Evolutionary conservation across 345 rosid species (phyloP).

Genomic region (Erysimum cheiranthoides): DNA sequence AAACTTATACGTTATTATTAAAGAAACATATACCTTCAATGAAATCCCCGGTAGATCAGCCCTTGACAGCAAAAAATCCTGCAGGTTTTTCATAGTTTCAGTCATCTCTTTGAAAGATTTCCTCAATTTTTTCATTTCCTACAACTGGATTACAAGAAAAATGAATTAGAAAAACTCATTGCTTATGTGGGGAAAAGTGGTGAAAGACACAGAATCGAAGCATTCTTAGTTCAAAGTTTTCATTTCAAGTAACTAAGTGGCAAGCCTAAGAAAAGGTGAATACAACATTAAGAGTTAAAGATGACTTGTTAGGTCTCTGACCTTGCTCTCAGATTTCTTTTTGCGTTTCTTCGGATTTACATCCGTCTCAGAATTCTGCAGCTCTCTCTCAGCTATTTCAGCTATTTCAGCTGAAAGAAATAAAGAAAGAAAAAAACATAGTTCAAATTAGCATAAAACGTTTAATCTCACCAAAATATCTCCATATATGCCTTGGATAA

Average conservation of each 20-base stretch:
- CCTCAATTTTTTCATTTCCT: conserved; percentile 18
- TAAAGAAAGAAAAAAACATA: neutral
- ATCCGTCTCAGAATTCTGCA: neutral
- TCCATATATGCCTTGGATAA: neutral
- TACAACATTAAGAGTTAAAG: too few relatives aligned
- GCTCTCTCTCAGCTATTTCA: too few relatives aligned
- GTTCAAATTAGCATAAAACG: neutral
- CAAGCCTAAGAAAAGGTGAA: neutral
- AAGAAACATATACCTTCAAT: conserved; percentile 9
- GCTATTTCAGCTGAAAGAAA: neutral
- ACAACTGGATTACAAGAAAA: neutral
- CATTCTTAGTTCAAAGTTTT: neutral
- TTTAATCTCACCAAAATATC: neutral
- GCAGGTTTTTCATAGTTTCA: conserved; percentile 9
- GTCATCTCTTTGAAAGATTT: conserved; percentile 7
- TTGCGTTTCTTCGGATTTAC: neutral
- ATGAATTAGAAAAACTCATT: neutral
- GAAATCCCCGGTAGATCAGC: neutral
- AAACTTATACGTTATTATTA: neutral
- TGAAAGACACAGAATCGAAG: neutral
- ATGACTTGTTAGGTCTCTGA: too few relatives aligned
- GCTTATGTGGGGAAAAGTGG: too few relatives aligned
- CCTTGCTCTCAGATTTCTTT: neutral
- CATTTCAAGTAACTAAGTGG: neutral
- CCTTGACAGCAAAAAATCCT: neutral